These are phyloP conservation scores for Sporothrix curviconia DNA, from an alignment of 2,329 filamentous ascomycete species.

Conservation along the genomic window DNA sequence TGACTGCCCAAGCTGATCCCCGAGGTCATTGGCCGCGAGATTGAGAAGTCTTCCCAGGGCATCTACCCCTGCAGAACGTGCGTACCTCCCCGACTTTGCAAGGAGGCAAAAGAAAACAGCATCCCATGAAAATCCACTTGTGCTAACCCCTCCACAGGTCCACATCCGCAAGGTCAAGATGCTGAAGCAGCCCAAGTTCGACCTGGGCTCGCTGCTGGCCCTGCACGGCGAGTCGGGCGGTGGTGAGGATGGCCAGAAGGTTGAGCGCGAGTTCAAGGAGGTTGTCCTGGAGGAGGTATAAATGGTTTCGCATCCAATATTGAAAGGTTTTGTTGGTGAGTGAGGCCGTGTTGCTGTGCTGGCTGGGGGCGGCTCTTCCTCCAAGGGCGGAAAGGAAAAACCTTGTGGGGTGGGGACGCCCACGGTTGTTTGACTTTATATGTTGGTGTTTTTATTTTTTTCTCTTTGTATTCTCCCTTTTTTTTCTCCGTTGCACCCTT, in stretches of 20 bases:
- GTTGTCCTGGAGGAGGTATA: constrained; percentile 89
- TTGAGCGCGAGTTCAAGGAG: constrained; percentile 99
- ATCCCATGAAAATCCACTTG: too few relatives aligned
- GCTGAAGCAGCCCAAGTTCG: constrained; percentile 97
- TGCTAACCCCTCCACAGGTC: constrained; percentile 51
- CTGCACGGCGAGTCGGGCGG: constrained; percentile 89
- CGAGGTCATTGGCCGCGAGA: constrained; percentile 98
- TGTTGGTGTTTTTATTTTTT: constrained; percentile 12
- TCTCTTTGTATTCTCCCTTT: not conserved
- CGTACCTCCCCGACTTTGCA: too few relatives aligned
- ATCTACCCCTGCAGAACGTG: constrained; percentile 99
- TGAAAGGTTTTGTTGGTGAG: not conserved
- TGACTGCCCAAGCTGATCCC: constrained; percentile 98
- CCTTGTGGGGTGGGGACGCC: too few relatives aligned
- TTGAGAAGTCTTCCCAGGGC: constrained; percentile 98
- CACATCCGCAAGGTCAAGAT: constrained; percentile 99
- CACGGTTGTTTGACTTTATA: constrained; percentile 14
- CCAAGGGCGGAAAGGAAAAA: too few relatives aligned
- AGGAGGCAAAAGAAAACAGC: too few relatives aligned
- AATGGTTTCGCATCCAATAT: constrained; percentile 30
- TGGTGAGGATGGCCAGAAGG: constrained; percentile 97
- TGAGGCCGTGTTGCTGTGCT: too few relatives aligned
- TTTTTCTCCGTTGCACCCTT: not conserved
- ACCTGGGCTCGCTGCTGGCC: constrained; percentile 89
- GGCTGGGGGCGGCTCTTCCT: too few relatives aligned